Evolutionary conservation across 2,329 filamentous ascomycete species (phyloP), one percentile per base, ranked within the genome.

Genomic region (Nigrospora sphaerica): DNA sequence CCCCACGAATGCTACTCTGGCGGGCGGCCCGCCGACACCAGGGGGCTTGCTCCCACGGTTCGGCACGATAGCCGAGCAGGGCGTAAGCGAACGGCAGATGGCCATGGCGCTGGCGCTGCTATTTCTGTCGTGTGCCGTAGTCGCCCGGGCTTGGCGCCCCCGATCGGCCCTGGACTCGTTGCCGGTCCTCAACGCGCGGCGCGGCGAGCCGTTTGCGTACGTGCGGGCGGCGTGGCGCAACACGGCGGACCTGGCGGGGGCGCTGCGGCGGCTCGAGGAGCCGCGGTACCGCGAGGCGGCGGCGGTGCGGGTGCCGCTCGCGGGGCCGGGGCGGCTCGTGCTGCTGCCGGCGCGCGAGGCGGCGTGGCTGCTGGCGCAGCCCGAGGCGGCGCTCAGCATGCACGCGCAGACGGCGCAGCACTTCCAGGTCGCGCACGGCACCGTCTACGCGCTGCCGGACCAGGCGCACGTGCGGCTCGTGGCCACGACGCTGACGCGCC

Each of bases 361-460:
- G 1, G 28, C 34, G 12, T 44, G 42, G 42, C 14, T 44, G 9
- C 33, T 44, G 13, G 42, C 34, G 17, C 42, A 44, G 10, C 42
- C 42, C 17, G 42, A 44, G 16, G n/a, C 19, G 12, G 18, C 35
- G 14, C 42, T 44, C 33, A 44, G 42, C 33, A 44, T 44, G 42
- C 42, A 44, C 42, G 19, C 34, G 14, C 42, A 44, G 42, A 44
- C 42, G 10, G 42, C 34, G 32, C 33, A 35, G 14, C 42, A 44
- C 42, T 44, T 44, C 11, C 42, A 44, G n/a, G 34, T 34, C n/a
- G 42, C 32, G 12, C n/a, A 44, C 42, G 34, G 34, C 32, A 44
- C 42, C 3, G 42, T 44, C 33, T 44, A 44, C 18, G 32, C 42
- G 42, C 33, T 44, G 9, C 42, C 32, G 4, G 28, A 44, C 33